A percentile compares a stretch with the other conserved stretches of the same genome.
These are phyloP conservation scores for Talaromyces islandicus DNA, from an alignment of 2,329 filamentous ascomycete species.

Conservation along the genomic window DNA sequence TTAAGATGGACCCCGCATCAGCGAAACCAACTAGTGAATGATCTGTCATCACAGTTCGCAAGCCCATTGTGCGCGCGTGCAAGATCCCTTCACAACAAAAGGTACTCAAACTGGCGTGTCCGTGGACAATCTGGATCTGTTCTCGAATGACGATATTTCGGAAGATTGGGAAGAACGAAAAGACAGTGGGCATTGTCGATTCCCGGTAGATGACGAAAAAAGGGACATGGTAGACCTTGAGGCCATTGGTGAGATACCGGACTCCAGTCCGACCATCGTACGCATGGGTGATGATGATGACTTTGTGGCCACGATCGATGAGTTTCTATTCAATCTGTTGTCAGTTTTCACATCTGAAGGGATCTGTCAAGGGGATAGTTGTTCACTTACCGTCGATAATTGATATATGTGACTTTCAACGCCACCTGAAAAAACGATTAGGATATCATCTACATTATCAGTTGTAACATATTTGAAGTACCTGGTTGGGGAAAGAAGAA, in stretches of 20 bases:
- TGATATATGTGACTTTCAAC: slow-evolving; percentile 99
- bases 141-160: slow-evolving; percentile 93
- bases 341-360: background rate
- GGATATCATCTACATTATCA: background rate
- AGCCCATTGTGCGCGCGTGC: slow-evolving; percentile 90
- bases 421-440: slow-evolving; percentile 51
- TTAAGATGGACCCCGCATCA: slow-evolving; percentile 89
- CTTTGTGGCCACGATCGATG: slow-evolving; percentile 94
- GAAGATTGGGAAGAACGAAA: slow-evolving; percentile 97
- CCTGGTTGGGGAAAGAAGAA: slow-evolving; percentile 98
- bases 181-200: slow-evolving; percentile 90
- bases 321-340: slow-evolving; percentile 58
- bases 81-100: slow-evolving; percentile 92
- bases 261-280: slow-evolving; percentile 88
- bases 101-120: slow-evolving; percentile 89
- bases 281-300: slow-evolving; percentile 94
- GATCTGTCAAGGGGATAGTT: background rate
- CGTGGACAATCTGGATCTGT: slow-evolving; percentile 93
- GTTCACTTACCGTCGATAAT: slow-evolving; percentile 62
- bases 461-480: slow-evolving; percentile 18
- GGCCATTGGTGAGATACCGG: slow-evolving; percentile 90
- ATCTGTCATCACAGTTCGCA: slow-evolving; percentile 94
- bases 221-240: slow-evolving; percentile 97
- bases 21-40: slow-evolving; percentile 97
- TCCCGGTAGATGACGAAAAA: slow-evolving; percentile 95